Conservation (phyloP, 148 eudicot genomes). For the Camellia sinensis region DNA sequence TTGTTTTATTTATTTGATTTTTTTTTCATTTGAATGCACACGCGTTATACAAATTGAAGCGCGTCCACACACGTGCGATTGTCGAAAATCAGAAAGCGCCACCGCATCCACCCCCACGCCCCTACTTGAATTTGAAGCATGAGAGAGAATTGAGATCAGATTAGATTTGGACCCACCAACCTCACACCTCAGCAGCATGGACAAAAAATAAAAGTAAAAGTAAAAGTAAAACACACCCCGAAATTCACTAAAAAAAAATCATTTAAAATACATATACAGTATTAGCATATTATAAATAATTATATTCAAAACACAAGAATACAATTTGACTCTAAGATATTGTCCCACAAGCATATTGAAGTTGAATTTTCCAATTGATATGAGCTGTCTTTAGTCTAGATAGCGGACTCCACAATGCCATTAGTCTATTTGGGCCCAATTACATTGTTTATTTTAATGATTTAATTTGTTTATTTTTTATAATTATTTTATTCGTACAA, state of each 20-base stretch:
- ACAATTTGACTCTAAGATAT: not conserved
- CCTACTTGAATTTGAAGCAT: not conserved
- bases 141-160: not conserved
- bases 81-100: not conserved
- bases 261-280: not conserved
- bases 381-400: too few species aligned
- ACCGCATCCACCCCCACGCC: not conserved
- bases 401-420: too few species aligned
- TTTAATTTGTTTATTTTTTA: too few species aligned
- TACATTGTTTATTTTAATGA: too few species aligned
- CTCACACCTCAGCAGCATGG: not conserved
- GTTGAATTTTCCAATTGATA: too few species aligned
- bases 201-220: conserved; percentile 3
- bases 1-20: not conserved
- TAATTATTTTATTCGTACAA: too few species aligned
- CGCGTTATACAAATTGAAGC: not conserved
- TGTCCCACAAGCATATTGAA: not conserved
- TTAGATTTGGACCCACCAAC: not conserved
- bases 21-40: not conserved
- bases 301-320: not conserved
- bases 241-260: not conserved
- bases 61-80: not conserved
- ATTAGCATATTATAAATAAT: not conserved
- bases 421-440: too few species aligned
- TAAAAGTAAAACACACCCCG: not conserved